phyloP scores from a whole-genome alignment of 2,329 filamentous ascomycete species.

The Penicillium sp. region DNA sequence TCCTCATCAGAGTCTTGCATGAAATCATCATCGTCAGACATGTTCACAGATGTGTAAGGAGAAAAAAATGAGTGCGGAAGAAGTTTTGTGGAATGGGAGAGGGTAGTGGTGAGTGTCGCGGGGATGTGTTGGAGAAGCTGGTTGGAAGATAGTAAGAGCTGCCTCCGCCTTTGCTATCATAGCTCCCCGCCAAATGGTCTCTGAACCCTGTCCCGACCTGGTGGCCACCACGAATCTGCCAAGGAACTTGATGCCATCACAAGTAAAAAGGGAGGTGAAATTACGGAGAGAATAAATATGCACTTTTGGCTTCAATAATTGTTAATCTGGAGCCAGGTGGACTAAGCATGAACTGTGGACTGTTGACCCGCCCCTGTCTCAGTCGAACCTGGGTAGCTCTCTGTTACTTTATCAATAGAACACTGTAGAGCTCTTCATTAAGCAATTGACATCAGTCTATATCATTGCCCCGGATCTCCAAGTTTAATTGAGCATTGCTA shows the following conservation, averaged over 20 bases:
- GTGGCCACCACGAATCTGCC: neutral
- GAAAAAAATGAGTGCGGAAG: constrained; percentile 1
- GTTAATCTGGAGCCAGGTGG: neutral
- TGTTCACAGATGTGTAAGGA: constrained; percentile 32
- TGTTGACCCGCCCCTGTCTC: neutral
- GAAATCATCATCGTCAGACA: constrained; percentile 86
- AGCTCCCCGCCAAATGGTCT: constrained; percentile 1
- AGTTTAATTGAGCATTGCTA: neutral
- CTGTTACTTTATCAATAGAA: neutral
- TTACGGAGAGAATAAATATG: neutral
- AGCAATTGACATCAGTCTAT: neutral
- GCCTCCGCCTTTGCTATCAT: constrained; percentile 17
- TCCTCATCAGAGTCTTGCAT: constrained; percentile 91
- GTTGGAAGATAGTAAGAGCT: constrained; percentile 11
- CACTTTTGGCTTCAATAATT: neutral
- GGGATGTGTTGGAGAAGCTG: constrained; percentile 21
- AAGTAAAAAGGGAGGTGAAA: neutral
- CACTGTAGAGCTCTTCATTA: neutral
- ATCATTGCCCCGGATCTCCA: neutral
- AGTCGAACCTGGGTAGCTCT: neutral
- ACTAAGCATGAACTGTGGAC: neutral
- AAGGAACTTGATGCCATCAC: neutral
- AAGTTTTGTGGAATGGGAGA: neutral
- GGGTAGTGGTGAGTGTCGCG: constrained; percentile 7
- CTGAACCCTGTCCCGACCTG: neutral